phyloP scores from a whole-genome alignment of 257 asterid species.

The Ilex asprella region DNA sequence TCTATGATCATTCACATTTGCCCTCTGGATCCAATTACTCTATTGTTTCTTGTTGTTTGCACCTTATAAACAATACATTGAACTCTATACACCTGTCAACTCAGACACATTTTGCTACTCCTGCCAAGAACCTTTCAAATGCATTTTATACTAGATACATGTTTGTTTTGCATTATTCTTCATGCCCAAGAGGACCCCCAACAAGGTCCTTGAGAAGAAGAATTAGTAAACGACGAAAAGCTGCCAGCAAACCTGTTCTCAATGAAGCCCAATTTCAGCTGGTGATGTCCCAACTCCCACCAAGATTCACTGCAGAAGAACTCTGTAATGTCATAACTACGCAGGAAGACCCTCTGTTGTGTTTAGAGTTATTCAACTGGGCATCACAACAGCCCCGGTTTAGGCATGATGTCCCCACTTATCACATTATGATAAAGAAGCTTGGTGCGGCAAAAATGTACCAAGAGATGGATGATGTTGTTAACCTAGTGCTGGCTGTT shows the following conservation, averaged over 20 bases:
- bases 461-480: conserved; percentile 76
- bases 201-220: conserved; percentile 70
- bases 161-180: conserved; percentile 30
- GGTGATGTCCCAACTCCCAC: conserved; percentile 51
- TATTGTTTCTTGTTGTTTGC: neutral
- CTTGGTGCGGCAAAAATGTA: conserved; percentile 79
- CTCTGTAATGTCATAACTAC: conserved; percentile 49
- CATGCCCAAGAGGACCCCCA: conserved; percentile 54
- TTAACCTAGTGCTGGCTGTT: conserved; percentile 75
- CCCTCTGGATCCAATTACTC: conserved; percentile 16
- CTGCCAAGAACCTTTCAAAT: conserved; percentile 3
- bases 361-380: conserved; percentile 90
- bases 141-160: conserved; percentile 10
- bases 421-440: conserved; percentile 55
- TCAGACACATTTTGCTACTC: conserved; percentile 4
- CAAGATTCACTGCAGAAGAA: conserved; percentile 75
- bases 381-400: conserved; percentile 84
- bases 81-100: conserved; percentile 4
- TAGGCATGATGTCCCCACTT: conserved; percentile 54
- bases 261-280: conserved; percentile 44
- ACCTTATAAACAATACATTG: conserved; percentile 1
- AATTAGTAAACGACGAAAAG: conserved; percentile 60
- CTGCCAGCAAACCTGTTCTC: conserved; percentile 60
- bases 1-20: conserved; percentile 14
- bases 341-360: conserved; percentile 62